phyloP scores from a whole-genome alignment of 208 protist genomes.

The Trypanosoma mega region DNA sequence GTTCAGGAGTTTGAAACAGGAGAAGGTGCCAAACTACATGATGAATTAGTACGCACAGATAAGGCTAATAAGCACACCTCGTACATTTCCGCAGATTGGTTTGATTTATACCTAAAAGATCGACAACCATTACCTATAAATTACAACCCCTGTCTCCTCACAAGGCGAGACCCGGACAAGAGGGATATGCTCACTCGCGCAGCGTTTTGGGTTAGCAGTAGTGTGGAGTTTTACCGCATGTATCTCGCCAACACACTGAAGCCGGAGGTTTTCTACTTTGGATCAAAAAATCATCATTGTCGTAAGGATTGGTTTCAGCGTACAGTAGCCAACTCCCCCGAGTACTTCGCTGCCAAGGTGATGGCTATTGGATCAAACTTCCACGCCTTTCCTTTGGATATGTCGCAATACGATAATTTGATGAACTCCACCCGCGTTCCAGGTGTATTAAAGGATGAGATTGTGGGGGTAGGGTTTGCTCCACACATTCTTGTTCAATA shows the following conservation, averaged over 20 bases:
- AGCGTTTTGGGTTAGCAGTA: conserved; percentile 71
- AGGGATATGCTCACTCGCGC: conserved; percentile 68
- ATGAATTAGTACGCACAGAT: conserved; percentile 71
- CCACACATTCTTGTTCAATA: conserved; percentile 79
- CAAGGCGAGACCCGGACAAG: conserved; percentile 48
- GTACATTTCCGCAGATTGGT: conserved; percentile 82
- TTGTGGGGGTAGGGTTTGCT: conserved; percentile 56
- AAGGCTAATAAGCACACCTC: conserved; percentile 84
- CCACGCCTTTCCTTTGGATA: conserved; percentile 70
- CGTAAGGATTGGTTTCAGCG: conserved; percentile 80
- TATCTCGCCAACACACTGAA: conserved; percentile 71
- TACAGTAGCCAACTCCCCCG: conserved; percentile 59
- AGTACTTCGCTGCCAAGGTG: conserved; percentile 57
- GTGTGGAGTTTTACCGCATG: conserved; percentile 66
- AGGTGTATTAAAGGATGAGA: conserved; percentile 76
- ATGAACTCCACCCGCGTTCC: conserved; percentile 83
- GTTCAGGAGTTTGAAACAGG: conserved; percentile 48
- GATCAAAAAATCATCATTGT: conserved; percentile 37
- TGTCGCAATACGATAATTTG: conserved; percentile 79
- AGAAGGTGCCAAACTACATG: conserved; percentile 57
- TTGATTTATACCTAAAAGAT: conserved; percentile 55
- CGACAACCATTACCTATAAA: conserved; percentile 67
- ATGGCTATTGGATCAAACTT: conserved; percentile 42
- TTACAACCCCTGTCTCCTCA: conserved; percentile 53
- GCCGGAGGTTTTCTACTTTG: conserved; percentile 60